Conservation (phyloP, 108 stramenopile genomes). For the Cyclotella cryptica region DNA sequence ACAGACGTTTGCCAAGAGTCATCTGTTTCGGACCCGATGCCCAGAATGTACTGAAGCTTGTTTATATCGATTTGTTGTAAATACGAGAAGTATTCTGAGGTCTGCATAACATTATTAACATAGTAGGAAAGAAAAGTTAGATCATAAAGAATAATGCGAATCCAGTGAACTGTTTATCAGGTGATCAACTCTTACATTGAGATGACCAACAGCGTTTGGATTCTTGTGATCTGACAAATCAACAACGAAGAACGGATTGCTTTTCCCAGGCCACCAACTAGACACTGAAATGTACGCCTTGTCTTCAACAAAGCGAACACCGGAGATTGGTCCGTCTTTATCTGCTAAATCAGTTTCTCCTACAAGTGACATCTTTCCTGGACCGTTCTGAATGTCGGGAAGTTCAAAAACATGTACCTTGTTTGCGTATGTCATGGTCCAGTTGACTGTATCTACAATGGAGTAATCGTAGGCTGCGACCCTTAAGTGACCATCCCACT, state of each 20-base stretch:
- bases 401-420: conserved; percentile 19
- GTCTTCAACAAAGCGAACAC: conserved; percentile 11
- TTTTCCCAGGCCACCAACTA: background rate
- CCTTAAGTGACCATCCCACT: background rate
- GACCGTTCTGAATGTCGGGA: background rate
- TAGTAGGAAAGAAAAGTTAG: background rate
- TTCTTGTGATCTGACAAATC: conserved; percentile 10
- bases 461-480: conserved; percentile 1
- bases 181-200: conserved; percentile 1
- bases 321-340: background rate
- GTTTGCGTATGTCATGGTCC: background rate
- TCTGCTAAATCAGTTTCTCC: conserved; percentile 1
- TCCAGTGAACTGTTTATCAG: background rate
- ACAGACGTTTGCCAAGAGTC: background rate
- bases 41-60: background rate
- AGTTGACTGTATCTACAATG: background rate
- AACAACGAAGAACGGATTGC: conserved; percentile 2
- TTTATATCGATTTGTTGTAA: conserved; percentile 13
- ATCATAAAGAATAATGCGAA: background rate
- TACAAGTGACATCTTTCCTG: conserved; percentile 9
- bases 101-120: background rate
- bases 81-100: background rate
- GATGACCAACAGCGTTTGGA: background rate
- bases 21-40: conserved; percentile 7
- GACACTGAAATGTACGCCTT: conserved; percentile 7